Percentiles rank a stretch among this genome's conserved stretches.
Conservation (phyloP, 1,139 yeast species). For the Yamadazyma conglobata region DNA sequence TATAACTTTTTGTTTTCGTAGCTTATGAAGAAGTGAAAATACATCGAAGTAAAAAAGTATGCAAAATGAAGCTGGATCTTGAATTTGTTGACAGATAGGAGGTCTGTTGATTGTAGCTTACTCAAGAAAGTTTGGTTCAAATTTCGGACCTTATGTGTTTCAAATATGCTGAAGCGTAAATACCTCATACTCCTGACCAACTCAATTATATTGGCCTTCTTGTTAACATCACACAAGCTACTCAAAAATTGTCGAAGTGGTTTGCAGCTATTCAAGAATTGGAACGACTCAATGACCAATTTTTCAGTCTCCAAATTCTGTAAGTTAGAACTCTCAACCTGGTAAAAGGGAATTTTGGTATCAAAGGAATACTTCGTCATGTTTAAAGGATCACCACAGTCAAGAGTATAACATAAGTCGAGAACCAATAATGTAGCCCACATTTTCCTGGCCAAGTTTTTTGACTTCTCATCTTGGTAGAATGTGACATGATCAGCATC, state of each 20-base stretch:
- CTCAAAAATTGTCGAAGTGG: slow-evolving; percentile 12
- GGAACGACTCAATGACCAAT: slow-evolving; percentile 10
- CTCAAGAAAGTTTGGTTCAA: background rate
- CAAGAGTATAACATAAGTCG: slow-evolving; percentile 35
- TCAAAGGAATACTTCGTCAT: slow-evolving; percentile 30
- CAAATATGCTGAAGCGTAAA: slow-evolving; percentile 9
- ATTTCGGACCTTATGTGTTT: no score
- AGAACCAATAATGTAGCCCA: slow-evolving; percentile 23
- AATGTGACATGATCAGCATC: slow-evolving; percentile 25
- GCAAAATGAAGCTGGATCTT: slow-evolving; percentile 31
- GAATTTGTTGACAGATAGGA: slow-evolving; percentile 7
- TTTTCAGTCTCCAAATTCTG: slow-evolving; percentile 26
- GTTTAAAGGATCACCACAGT: slow-evolving; percentile 38
- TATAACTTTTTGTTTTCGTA: slow-evolving; percentile 27
- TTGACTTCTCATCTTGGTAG: slow-evolving; percentile 17
- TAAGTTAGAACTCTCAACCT: slow-evolving; percentile 21
- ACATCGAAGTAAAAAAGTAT: slow-evolving; percentile 25
- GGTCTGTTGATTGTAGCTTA: background rate
- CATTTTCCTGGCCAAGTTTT: slow-evolving; percentile 26
- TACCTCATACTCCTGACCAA: slow-evolving; percentile 11
- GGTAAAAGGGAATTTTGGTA: slow-evolving; percentile 25
- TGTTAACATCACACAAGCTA: slow-evolving; percentile 11
- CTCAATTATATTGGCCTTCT: slow-evolving; percentile 6
- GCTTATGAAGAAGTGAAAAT: slow-evolving; percentile 28
- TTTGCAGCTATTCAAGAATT: slow-evolving; percentile 9